Percentiles rank a stretch among this genome's conserved stretches.
Evolutionary conservation across 179 eudicot genomes (phyloP).

Genomic region (Gypsophila paniculata): DNA sequence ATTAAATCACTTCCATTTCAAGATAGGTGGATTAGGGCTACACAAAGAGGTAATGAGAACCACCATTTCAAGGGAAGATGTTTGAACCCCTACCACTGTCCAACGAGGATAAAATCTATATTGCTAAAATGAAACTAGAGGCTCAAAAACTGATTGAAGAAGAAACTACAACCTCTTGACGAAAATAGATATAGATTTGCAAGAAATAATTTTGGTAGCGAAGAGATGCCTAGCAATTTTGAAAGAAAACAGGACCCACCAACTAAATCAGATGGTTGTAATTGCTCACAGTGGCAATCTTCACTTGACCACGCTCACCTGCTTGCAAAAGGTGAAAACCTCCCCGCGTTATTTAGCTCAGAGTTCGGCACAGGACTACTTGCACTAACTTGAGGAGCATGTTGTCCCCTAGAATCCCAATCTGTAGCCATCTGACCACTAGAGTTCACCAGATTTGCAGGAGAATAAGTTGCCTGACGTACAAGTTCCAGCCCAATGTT

Average conservation of each 20-base stretch:
- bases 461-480: conserved; percentile 55
- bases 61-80: background rate
- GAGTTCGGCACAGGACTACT: conserved; percentile 42
- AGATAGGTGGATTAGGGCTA: background rate
- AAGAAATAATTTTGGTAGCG: background rate
- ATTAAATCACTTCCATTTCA: background rate
- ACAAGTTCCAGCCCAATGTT: conserved; percentile 77
- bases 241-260: conserved; percentile 44
- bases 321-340: conserved; percentile 61
- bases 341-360: conserved; percentile 53
- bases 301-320: conserved; percentile 73
- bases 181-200: conserved; percentile 20
- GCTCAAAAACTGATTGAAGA: background rate
- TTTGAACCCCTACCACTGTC: background rate
- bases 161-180: conserved; percentile 1
- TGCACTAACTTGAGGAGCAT: conserved; percentile 36
- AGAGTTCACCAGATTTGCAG: conserved; percentile 39
- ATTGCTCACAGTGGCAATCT: conserved; percentile 42
- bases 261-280: conserved; percentile 45
- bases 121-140: background rate
- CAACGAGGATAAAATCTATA: background rate
- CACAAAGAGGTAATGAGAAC: background rate
- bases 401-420: conserved; percentile 56
- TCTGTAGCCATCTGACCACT: conserved; percentile 50
- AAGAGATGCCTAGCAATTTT: conserved; percentile 17